These are phyloP conservation scores for Leptodermis oblonga DNA, from an alignment of 257 asterid genomes.

Conservation along the genomic window DNA sequence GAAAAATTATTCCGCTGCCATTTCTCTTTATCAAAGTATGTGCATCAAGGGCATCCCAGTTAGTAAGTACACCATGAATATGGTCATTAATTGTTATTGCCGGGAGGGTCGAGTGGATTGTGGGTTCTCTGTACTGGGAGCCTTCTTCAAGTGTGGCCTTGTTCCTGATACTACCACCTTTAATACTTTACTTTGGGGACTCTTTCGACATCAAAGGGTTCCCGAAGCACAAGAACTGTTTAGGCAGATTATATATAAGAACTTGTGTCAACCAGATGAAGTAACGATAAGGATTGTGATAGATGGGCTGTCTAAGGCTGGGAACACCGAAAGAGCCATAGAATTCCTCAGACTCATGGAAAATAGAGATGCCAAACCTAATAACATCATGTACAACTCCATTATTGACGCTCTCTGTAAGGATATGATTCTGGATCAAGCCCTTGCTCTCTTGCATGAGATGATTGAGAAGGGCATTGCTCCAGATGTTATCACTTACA, in stretches of 20 bases:
- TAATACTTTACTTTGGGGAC: slow-evolving; percentile 26
- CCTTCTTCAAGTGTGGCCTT: slow-evolving; percentile 27
- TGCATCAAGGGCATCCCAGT: background rate
- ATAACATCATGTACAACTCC: slow-evolving; percentile 8
- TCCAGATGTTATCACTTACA: slow-evolving; percentile 14
- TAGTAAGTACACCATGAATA: slow-evolving; percentile 4
- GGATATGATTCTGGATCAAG: slow-evolving; percentile 23
- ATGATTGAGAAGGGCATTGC: slow-evolving; percentile 19
- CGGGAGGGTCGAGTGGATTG: slow-evolving; percentile 1
- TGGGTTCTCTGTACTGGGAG: slow-evolving; percentile 27
- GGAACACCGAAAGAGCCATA: slow-evolving; percentile 24
- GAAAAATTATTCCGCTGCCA: background rate
- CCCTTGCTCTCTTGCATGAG: slow-evolving; percentile 18
- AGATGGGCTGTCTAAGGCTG: slow-evolving; percentile 33
- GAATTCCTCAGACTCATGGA: slow-evolving; percentile 3
- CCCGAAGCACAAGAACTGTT: slow-evolving; percentile 22
- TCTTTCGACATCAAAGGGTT: slow-evolving; percentile 16
- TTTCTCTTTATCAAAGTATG: slow-evolving; percentile 1
- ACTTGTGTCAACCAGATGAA: background rate
- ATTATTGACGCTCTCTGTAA: slow-evolving; percentile 23
- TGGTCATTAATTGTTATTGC: slow-evolving; percentile 15
- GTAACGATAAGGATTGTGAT: slow-evolving; percentile 18
- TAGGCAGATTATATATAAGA: slow-evolving; percentile 19
- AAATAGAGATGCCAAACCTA: slow-evolving; percentile 10
- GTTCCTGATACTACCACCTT: slow-evolving; percentile 11